A percentile compares a stretch with the other conserved stretches of the same genome.
Conservation (phyloP, 2,329 filamentous ascomycete genomes). For the Massarina eburnea region DNA sequence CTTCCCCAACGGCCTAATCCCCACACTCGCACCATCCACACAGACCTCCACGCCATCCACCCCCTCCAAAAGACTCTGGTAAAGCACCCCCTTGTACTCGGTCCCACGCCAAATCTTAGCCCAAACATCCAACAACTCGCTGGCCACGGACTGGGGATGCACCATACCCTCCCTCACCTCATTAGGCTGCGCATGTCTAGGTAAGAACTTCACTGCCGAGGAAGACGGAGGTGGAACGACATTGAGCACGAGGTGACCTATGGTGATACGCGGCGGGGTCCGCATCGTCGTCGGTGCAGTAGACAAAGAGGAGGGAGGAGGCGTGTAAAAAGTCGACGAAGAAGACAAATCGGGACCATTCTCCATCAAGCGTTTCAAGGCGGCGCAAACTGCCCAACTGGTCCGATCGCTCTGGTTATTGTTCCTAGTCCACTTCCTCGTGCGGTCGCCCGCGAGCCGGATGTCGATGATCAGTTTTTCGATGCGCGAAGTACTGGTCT, state of each 20-base stretch:
- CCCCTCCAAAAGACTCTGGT: slow-evolving; percentile 28
- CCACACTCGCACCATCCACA: slow-evolving; percentile 28
- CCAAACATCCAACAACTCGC: slow-evolving; percentile 36
- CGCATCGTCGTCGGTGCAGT: background rate
- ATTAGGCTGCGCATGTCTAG: slow-evolving; percentile 21
- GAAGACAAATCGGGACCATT: slow-evolving; percentile 22
- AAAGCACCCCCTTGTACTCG: slow-evolving; percentile 27
- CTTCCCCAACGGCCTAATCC: slow-evolving; percentile 29
- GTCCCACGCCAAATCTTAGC: slow-evolving; percentile 35
- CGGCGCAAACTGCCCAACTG: slow-evolving; percentile 40
- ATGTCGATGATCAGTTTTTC: slow-evolving; percentile 35
- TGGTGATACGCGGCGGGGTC: slow-evolving; percentile 8
- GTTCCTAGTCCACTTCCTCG: slow-evolving; percentile 20
- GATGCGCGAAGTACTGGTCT: slow-evolving; percentile 18
- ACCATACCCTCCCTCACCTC: slow-evolving; percentile 22
- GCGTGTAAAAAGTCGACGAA: background rate
- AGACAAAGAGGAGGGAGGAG: background rate
- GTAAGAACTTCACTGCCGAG: slow-evolving; percentile 15
- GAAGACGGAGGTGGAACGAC: slow-evolving; percentile 23
- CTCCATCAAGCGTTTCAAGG: slow-evolving; percentile 31
- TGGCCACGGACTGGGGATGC: slow-evolving; percentile 29
- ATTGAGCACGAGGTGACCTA: slow-evolving; percentile 38
- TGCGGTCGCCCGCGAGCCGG: slow-evolving; percentile 23
- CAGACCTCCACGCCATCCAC: slow-evolving; percentile 35
- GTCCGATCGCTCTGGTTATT: slow-evolving; percentile 24